Evolutionary conservation across 129 eudicot genomes (phyloP).

Genomic region (Artemisia annua): DNA sequence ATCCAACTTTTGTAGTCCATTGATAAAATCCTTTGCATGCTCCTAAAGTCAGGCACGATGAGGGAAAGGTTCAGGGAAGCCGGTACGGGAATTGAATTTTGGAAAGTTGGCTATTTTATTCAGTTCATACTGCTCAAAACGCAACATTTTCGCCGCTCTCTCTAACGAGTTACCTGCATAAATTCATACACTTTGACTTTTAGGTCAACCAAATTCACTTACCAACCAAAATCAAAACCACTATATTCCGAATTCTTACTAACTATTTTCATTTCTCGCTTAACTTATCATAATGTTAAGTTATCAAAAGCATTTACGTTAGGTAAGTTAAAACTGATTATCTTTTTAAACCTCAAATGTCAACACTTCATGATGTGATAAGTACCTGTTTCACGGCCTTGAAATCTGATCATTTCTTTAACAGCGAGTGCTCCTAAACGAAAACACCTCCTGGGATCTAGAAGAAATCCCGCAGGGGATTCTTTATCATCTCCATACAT

Average conservation of each 20-base stretch:
- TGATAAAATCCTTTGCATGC: background rate
- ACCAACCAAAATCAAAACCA: background rate
- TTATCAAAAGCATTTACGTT: background rate
- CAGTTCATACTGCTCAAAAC: background rate
- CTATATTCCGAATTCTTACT: no score
- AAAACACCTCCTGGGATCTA: background rate
- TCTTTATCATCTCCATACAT: slow-evolving; percentile 1
- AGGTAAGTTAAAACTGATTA: background rate
- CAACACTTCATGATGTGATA: background rate
- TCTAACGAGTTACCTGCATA: slow-evolving; percentile 1
- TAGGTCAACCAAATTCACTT: background rate
- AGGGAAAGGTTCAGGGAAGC: background rate
- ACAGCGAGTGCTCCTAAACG: background rate
- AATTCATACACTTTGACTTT: slow-evolving; percentile 1
- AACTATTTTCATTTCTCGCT: background rate
- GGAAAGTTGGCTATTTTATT: background rate
- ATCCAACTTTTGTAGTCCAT: background rate
- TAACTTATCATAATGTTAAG: slow-evolving; percentile 3
- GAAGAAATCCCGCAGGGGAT: background rate
- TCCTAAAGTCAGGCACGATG: background rate
- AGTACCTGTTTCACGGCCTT: slow-evolving; percentile 4
- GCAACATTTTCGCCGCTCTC: background rate
- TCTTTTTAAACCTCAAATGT: background rate
- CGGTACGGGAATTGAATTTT: background rate
- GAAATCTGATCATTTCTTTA: background rate